Base-by-base conservation (phyloP, 352 stramenopile genomes). In the Pythium coloratum region DNA sequence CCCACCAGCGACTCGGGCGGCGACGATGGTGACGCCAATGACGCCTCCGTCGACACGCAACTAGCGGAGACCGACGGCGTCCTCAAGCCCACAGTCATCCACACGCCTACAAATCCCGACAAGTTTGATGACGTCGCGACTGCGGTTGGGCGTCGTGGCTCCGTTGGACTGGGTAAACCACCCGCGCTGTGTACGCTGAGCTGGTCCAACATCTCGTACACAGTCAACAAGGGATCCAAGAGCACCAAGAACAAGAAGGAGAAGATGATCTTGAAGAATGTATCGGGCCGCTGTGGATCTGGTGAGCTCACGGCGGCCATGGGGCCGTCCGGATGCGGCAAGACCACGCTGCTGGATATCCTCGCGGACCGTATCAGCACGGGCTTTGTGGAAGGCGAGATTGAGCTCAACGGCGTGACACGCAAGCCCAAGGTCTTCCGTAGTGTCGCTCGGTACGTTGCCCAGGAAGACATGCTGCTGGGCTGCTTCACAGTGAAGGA, bases 311-410 rank as follows among this genome's bases (percentile, higher is more conserved):
- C 74, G 13, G 76, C 73, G 18, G 77, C 82, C 46, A 76, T 82
- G 59, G 75, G 75, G 8, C 72, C 75, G 24, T 81, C 75, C 1
- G 75, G 75, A 18, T 64, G 56, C 2, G 71, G 71, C 59, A 82
- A 82, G 59, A 82, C 76, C 26, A 82, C 76, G 26, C 44, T 83
- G 18, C 59, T 83, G 16, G 76, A 83, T 50, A 51, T 83, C 7
- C 64, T 92, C 32, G 79, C 84, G 10, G 82, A 88, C 58, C 78
- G 84, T 51, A 75, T 89, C 28, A 76, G 72, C 55, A 83, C 77
- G 3, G 76, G 72, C 38, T 49, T 74, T 5, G 50, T 92, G 3
- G 66, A 73, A 3, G 84, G 82, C 12, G 53, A 55, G 8, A 80
- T 92, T 54, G 73, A 81, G 4, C 51, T 90, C n/a, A 78, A 78